Percentiles rank a stretch among this genome's conserved stretches.
These are phyloP conservation scores for Russula foetens DNA, from an alignment of 768 basidiomycete genomes.

Conservation along the genomic window DNA sequence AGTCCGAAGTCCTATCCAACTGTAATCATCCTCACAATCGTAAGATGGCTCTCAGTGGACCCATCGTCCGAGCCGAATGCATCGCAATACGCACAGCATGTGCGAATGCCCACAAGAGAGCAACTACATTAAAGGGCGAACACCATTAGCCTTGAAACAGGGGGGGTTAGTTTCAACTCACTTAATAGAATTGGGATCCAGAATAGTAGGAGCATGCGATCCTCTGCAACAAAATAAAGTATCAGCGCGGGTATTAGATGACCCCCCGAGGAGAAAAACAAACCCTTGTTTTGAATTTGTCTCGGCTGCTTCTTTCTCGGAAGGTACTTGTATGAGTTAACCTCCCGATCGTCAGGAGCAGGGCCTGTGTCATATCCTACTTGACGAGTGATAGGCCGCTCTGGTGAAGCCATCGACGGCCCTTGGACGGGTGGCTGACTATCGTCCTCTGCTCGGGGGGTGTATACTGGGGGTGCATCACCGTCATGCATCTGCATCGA, in stretches of 20 bases:
- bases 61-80: constrained; percentile 16
- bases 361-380: constrained; percentile 41
- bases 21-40: constrained; percentile 8
- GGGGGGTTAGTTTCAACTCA: constrained; percentile 33
- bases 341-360: constrained; percentile 51
- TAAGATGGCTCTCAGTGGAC: constrained; percentile 14
- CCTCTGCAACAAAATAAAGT: constrained; percentile 41
- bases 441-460: constrained; percentile 38
- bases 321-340: constrained; percentile 59
- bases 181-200: constrained; percentile 80
- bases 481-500: constrained; percentile 30
- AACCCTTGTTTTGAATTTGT: constrained; percentile 60
- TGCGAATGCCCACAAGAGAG: constrained; percentile 29
- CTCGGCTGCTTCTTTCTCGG: constrained; percentile 38
- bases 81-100: constrained; percentile 21
- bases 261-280: constrained; percentile 24
- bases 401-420: constrained; percentile 23
- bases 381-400: constrained; percentile 25
- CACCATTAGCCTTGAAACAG: background rate
- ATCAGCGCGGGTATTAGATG: background rate
- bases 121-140: constrained; percentile 22
- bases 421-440: constrained; percentile 18
- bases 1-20: background rate
- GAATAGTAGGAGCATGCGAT: constrained; percentile 78
- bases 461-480: constrained; percentile 65